Evolutionary conservation across 257 asterid species (phyloP), one percentile per base, ranked within the genome.

Genomic region (Thymus mandschuricus): DNA sequence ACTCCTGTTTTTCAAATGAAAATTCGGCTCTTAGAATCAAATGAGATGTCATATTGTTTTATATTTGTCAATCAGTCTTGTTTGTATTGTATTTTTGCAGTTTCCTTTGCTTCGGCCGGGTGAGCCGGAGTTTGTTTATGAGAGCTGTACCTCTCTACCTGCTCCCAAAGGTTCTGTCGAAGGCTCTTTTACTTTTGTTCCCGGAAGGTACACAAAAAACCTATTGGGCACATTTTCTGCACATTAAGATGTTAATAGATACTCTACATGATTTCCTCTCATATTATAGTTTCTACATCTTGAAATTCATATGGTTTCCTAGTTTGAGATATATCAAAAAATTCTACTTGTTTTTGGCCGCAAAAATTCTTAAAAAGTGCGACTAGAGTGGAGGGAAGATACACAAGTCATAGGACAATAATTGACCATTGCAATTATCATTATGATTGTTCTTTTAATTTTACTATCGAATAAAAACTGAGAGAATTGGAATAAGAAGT

Each of bases 131-230:
- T 93, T 84, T 77, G 86, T 89, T 35, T 93, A 93, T 34, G 88
- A 91, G 85, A 93, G 98, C 46, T 87, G 96, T 80, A 55, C 85
- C 41, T 15, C 77, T 63, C 82, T 89, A 69, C 48, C 75, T 30
- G 71, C 87, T 68, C 46, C 86, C 59, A 51, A 29, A 28, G 99
- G 99, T 75, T 91, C 95, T 10, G 74, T 91, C 33, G 96, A 91
- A 82, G 99, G 99, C 60, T 78, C 76, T 70, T 89, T 91, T 75
- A 94, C 95, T 76, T 91, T 86, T 76, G 89, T 94, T 57, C 97
- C 99, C 58, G 99, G 99, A 78, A 88, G 97, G 98, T 93, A 91
- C 40, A 59, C 49, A 15, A 6, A 30, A 46, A 63, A 13, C 43
- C 5, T 64, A 44, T 63, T 6, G 56, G 69, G 38, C 71, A 48